These are phyloP conservation scores for Mucor plumbeus DNA, from an alignment of 371 early-diverging fungal genomes.

Conservation along the genomic window DNA sequence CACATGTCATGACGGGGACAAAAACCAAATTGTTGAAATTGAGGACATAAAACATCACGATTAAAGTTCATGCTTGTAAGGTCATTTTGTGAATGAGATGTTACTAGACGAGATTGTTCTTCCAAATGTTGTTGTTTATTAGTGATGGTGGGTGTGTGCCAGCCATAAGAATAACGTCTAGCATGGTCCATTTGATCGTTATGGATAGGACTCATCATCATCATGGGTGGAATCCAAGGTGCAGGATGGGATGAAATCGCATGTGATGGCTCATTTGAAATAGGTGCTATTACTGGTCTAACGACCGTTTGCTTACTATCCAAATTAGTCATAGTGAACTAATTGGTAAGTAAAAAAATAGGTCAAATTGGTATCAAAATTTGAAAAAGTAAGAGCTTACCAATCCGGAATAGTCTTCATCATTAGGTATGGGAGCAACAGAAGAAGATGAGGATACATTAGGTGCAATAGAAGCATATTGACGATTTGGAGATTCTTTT, in stretches of 20 bases:
- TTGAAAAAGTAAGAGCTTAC: neutral
- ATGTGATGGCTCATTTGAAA: neutral
- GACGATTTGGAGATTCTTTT: conserved; percentile 14
- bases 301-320: neutral
- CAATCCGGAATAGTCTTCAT: conserved; percentile 17
- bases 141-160: neutral
- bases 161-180: conserved; percentile 16
- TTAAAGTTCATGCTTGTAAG: neutral
- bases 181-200: conserved; percentile 1
- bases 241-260: neutral
- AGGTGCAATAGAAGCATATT: neutral
- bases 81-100: neutral
- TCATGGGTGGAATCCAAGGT: conserved; percentile 9
- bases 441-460: neutral
- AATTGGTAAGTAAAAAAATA: neutral
- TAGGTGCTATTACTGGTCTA: neutral
- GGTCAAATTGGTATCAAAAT: neutral
- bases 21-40: conserved; percentile 20
- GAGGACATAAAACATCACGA: conserved; percentile 12
- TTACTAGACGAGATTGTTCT: neutral
- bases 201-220: neutral
- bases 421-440: neutral
- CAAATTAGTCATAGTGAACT: conserved; percentile 18
- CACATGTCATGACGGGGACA: conserved; percentile 14
- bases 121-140: neutral